phyloP scores from a whole-genome alignment of 805 yeast species.

The Candida mattraensis region DNA sequence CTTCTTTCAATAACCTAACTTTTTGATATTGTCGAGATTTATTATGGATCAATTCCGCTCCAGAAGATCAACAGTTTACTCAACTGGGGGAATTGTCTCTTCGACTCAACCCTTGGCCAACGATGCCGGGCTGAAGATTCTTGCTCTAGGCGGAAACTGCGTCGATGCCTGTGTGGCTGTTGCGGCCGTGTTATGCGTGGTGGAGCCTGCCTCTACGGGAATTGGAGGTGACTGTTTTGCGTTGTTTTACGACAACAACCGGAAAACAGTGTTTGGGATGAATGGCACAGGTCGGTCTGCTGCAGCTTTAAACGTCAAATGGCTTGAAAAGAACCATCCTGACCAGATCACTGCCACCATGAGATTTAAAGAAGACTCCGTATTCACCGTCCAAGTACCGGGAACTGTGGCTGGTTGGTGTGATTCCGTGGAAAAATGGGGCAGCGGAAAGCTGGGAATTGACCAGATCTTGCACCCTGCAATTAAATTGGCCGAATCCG shows the following conservation, averaged over 20 bases:
- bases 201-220: conserved; percentile 64
- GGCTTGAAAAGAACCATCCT: conserved; percentile 39
- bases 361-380: conserved; percentile 53
- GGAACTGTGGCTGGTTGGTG: conserved; percentile 82
- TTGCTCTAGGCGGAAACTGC: conserved; percentile 72
- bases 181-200: conserved; percentile 52
- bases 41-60: conserved; percentile 35
- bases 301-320: conserved; percentile 45
- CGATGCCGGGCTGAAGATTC: conserved; percentile 66
- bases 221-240: conserved; percentile 70
- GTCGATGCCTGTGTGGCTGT: conserved; percentile 65
- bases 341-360: conserved; percentile 42
- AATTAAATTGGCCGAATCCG: conserved; percentile 65
- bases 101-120: conserved; percentile 78
- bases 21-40: background rate
- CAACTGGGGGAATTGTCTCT: conserved; percentile 69
- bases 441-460: conserved; percentile 63
- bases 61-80: conserved; percentile 72
- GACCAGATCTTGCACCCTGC: conserved; percentile 63
- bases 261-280: conserved; percentile 58
- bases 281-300: conserved; percentile 81
- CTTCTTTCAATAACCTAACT: no score
- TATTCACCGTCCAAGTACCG: conserved; percentile 68
- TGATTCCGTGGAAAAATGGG: conserved; percentile 69
- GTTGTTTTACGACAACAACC: conserved; percentile 50